Base-by-base conservation (phyloP, 176 grass and related monocot species). In the Dendrocalamus sinicus region DNA sequence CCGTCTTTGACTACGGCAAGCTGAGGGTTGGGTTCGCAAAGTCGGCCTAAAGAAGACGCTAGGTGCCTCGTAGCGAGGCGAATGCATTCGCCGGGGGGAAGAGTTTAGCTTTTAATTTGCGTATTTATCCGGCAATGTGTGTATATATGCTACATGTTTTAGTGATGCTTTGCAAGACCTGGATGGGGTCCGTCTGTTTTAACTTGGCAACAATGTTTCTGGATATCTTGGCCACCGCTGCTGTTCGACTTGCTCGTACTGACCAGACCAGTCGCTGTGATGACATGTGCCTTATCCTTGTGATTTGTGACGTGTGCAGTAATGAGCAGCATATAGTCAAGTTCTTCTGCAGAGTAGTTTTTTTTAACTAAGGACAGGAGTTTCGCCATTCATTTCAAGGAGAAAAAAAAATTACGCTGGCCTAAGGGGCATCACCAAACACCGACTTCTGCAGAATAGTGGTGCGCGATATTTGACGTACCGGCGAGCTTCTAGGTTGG, bases 1-100 rank as follows among this genome's bases (percentile, higher is more conserved):
- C 96, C 1, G 90, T 98, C 50, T 98, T 98, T 5, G 89, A 98
- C 79, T 98, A 98, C 3, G 93, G 88, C 23, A 87, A 95, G 4
- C 55, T 65, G 63, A 88, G 90, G 41, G 84, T 98, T n/a, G 96
- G 96, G 68, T 95, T 98, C 7, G 96, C 96, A 12, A 74, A 88
- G 75, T 77, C 96, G 3, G 93, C 90, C 45, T 98, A 90, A 89
- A 75, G 14, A 80, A 8, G 67, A 0, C 6, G 13, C 47, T 26
- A 6, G 30, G 30, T 37, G 41, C 85, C 75, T 73, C 51, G 32
- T 22, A 67, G 66, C 4, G 80, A 54, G 60, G 69, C 72, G 53
- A 69, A 37, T 35, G 37, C 80, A 76, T 84, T 61, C 62, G 70
- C 85, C 76, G 62, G 45, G 61, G 75, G 69, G 32, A 77, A 57